A percentile compares a stretch with the other conserved stretches of the same genome.
Conservation (phyloP, 805 yeast genomes). For the Martiniozyma abietophila region DNA sequence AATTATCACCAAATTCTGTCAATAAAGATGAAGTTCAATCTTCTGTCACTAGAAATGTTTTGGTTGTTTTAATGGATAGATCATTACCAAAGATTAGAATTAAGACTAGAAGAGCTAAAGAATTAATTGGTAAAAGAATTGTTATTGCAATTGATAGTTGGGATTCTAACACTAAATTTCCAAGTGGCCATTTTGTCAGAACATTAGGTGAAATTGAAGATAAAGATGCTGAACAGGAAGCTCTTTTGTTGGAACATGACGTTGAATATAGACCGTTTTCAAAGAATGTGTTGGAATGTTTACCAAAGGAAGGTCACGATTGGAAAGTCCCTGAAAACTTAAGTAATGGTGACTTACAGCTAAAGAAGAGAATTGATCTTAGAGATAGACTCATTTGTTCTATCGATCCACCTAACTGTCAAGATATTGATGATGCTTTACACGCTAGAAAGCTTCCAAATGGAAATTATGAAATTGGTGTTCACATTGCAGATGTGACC, state of each 20-base stretch:
- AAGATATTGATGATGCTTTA: slow-evolving; percentile 96
- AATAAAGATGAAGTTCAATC: slow-evolving; percentile 40
- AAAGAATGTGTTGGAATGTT: slow-evolving; percentile 80
- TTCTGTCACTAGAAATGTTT: slow-evolving; percentile 66
- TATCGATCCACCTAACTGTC: slow-evolving; percentile 97
- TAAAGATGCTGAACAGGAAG: slow-evolving; percentile 93
- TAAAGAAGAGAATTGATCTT: slow-evolving; percentile 67
- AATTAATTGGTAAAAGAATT: slow-evolving; percentile 78
- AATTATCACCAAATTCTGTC: slow-evolving; percentile 70
- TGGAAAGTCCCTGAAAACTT: slow-evolving; percentile 79
- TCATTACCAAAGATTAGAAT: slow-evolving; percentile 81
- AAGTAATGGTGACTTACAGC: slow-evolving; percentile 42
- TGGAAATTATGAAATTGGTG: slow-evolving; percentile 96
- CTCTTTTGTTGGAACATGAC: slow-evolving; percentile 85
- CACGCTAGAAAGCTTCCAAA: slow-evolving; percentile 81
- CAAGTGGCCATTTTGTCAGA: slow-evolving; percentile 92
- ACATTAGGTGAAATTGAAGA: slow-evolving; percentile 85
- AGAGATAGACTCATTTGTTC: slow-evolving; percentile 88
- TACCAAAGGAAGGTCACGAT: slow-evolving; percentile 86
- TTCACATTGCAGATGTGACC: slow-evolving; percentile 97
- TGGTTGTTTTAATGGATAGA: slow-evolving; percentile 83
- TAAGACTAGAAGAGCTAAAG: slow-evolving; percentile 76
- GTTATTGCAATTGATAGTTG: slow-evolving; percentile 90
- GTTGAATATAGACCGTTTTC: slow-evolving; percentile 96
- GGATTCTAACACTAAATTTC: slow-evolving; percentile 76